Percentiles rank a stretch among this genome's conserved stretches.
These are phyloP conservation scores for Mycena citricolor DNA, from an alignment of 1,284 basidiomycete species.

Conservation along the genomic window DNA sequence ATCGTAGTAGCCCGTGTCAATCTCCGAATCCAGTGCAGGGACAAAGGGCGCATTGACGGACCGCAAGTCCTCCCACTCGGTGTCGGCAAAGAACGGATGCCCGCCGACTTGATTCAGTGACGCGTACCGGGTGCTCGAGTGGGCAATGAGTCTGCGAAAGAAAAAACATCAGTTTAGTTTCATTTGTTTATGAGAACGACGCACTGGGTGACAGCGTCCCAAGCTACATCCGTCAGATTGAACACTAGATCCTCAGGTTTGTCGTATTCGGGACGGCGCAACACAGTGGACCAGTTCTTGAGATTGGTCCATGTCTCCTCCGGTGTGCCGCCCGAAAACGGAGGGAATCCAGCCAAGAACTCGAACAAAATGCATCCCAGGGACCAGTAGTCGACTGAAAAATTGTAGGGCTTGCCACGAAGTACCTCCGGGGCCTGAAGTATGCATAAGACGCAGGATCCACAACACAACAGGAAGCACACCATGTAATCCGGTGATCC, in stretches of 20 bases:
- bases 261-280: slow-evolving; percentile 92
- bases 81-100: slow-evolving; percentile 84
- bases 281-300: slow-evolving; percentile 95
- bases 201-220: slow-evolving; percentile 92
- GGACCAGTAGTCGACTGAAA: slow-evolving; percentile 98
- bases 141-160: slow-evolving; percentile 60
- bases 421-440: slow-evolving; percentile 82
- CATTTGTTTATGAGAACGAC: slow-evolving; percentile 21
- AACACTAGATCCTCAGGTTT: slow-evolving; percentile 96
- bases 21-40: slow-evolving; percentile 91
- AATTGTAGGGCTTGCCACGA: slow-evolving; percentile 92
- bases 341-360: slow-evolving; percentile 96
- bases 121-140: slow-evolving; percentile 78
- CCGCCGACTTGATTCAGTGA: slow-evolving; percentile 72
- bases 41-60: slow-evolving; percentile 89
- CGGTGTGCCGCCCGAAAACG: slow-evolving; percentile 92
- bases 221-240: slow-evolving; percentile 91
- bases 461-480: slow-evolving; percentile 6
- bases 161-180: background rate
- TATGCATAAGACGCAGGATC: background rate
- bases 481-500: slow-evolving; percentile 97
- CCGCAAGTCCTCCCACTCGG: slow-evolving; percentile 81
- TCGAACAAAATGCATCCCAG: slow-evolving; percentile 98
- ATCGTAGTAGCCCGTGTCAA: slow-evolving; percentile 98
- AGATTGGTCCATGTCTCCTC: slow-evolving; percentile 99